A percentile compares a stretch with the other conserved stretches of the same genome.
phyloP scores from a whole-genome alignment of 1,284 basidiomycete genomes.

The Stygiomarasmius scandens region DNA sequence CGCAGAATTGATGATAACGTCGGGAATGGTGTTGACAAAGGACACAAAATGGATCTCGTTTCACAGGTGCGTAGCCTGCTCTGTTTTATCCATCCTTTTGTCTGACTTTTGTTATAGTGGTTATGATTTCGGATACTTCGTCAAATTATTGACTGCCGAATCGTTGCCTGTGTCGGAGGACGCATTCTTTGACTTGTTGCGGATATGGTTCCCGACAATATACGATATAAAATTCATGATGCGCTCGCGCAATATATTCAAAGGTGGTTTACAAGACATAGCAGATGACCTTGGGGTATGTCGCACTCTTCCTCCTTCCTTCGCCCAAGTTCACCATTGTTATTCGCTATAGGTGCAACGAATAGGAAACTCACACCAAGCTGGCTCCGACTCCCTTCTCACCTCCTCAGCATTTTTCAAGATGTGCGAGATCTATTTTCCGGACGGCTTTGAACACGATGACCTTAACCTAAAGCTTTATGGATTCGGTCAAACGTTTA shows the following conservation, averaged over 20 bases:
- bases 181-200: slow-evolving; percentile 87
- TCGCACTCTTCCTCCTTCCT: slow-evolving; percentile 13
- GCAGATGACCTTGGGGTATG: slow-evolving; percentile 88
- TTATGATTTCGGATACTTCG: slow-evolving; percentile 98
- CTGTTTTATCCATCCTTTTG: neutral
- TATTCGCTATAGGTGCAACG: slow-evolving; percentile 67
- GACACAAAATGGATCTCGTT: slow-evolving; percentile 98
- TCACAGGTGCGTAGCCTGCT: slow-evolving; percentile 73
- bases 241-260: slow-evolving; percentile 85
- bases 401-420: slow-evolving; percentile 96
- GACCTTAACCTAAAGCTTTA: slow-evolving; percentile 80
- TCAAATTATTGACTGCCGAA: slow-evolving; percentile 90
- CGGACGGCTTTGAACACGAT: slow-evolving; percentile 79
- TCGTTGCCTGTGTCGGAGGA: slow-evolving; percentile 90
- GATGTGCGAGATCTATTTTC: slow-evolving; percentile 91
- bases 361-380: slow-evolving; percentile 93
- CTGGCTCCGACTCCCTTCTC: slow-evolving; percentile 93
- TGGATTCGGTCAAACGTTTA: slow-evolving; percentile 77
- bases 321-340: slow-evolving; percentile 11
- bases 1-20: slow-evolving; percentile 96
- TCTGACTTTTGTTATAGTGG: slow-evolving; percentile 57
- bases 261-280: slow-evolving; percentile 94
- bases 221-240: slow-evolving; percentile 99
- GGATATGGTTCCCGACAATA: slow-evolving; percentile 94
- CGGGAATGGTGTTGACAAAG: slow-evolving; percentile 87